phyloP scores from a whole-genome alignment of 768 basidiomycete species.

The Chalciporus piperatus region DNA sequence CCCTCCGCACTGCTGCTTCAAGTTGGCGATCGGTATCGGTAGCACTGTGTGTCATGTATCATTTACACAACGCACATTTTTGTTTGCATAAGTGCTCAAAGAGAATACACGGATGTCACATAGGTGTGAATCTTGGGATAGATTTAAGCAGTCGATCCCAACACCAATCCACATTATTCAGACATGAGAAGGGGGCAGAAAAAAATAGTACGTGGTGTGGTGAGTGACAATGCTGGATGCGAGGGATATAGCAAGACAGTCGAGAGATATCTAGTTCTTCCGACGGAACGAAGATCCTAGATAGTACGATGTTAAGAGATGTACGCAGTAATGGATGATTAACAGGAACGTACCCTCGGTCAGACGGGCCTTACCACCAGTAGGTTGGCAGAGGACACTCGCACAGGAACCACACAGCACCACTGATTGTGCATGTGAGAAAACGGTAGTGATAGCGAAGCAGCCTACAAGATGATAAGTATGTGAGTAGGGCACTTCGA shows the following conservation, averaged over 20 bases:
- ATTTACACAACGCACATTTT: not conserved
- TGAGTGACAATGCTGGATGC: constrained; percentile 2
- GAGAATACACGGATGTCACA: constrained; percentile 12
- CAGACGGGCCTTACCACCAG: constrained; percentile 95
- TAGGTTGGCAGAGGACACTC: constrained; percentile 95
- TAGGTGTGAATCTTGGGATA: constrained; percentile 3
- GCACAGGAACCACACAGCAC: constrained; percentile 92
- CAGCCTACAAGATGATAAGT: constrained; percentile 56
- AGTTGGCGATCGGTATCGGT: not conserved
- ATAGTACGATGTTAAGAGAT: constrained; percentile 9
- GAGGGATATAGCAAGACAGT: not conserved
- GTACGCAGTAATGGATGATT: not conserved
- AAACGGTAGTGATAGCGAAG: constrained; percentile 94
- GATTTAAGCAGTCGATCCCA: constrained; percentile 10
- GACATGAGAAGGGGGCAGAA: not conserved
- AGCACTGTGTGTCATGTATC: not conserved
- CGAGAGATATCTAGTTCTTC: constrained; percentile 63
- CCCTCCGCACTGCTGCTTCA: not conserved
- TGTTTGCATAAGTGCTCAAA: constrained; percentile 1
- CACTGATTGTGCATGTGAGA: constrained; percentile 99
- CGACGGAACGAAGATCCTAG: constrained; percentile 96
- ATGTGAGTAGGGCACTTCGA: not conserved
- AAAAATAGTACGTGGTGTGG: not conserved
- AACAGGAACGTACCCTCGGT: constrained; percentile 78
- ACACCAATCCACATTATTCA: constrained; percentile 14